A percentile compares a stretch with the other conserved stretches of the same genome.
These are phyloP conservation scores for Neoboletus brunneissimus DNA, from an alignment of 768 basidiomycete genomes.

Conservation along the genomic window DNA sequence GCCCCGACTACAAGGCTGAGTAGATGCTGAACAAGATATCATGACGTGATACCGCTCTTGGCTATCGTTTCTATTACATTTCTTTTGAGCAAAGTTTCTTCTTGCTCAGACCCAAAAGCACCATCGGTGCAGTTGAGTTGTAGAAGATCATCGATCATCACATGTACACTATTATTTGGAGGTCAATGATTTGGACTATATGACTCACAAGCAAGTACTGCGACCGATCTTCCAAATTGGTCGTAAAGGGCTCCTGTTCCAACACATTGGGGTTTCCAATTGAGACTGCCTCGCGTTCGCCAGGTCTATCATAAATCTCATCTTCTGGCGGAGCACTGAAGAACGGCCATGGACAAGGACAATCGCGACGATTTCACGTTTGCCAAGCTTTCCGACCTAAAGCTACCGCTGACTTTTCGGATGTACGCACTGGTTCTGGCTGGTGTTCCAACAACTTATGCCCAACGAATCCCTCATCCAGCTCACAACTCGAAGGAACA, in stretches of 20 bases:
- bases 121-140: constrained; percentile 21
- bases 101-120: constrained; percentile 25
- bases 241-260: background rate
- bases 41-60: constrained; percentile 8
- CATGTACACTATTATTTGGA: constrained; percentile 17
- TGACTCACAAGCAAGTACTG: no score
- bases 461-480: constrained; percentile 27
- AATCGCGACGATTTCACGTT: constrained; percentile 89
- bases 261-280: no score
- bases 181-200: background rate
- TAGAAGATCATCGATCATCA: constrained; percentile 2
- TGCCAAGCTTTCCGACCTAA: constrained; percentile 85
- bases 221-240: background rate
- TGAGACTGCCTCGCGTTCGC: background rate
- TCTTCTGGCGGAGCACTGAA: background rate
- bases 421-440: constrained; percentile 49
- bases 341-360: constrained; percentile 50
- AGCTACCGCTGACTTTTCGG: constrained; percentile 81
- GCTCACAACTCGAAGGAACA: constrained; percentile 83
- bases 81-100: constrained; percentile 10
- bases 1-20: constrained; percentile 79
- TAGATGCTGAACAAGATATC: constrained; percentile 20
- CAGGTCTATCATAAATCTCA: background rate
- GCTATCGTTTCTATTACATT: constrained; percentile 4
- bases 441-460: background rate